Conservation (phyloP, 345 rosid genomes). For the Crucihimalaya himalaica region DNA sequence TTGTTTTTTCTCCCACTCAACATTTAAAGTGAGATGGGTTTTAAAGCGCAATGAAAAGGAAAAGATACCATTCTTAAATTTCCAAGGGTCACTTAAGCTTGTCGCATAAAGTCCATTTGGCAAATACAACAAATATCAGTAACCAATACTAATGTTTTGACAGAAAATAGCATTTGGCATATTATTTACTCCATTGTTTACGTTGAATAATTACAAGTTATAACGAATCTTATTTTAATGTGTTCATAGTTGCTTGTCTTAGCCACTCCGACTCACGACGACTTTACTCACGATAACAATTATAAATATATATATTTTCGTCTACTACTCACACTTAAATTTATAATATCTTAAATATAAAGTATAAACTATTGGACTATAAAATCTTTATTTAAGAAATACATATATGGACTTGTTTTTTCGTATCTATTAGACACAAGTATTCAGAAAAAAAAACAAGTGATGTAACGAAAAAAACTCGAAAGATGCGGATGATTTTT, state of each 20-base stretch:
- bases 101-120: slow-evolving; percentile 27
- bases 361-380: too few relatives aligned
- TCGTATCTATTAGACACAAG: too few relatives aligned
- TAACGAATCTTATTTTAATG: background rate
- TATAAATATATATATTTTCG: too few relatives aligned
- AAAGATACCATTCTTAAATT: slow-evolving; percentile 2
- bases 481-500: too few relatives aligned
- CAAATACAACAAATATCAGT: background rate
- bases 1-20: slow-evolving; percentile 18
- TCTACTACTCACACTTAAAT: too few relatives aligned
- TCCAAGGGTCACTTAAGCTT: slow-evolving; percentile 31
- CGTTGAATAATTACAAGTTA: background rate
- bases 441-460: too few relatives aligned
- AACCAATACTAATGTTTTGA: background rate
- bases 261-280: slow-evolving; percentile 6
- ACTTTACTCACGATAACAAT: background rate
- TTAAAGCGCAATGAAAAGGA: slow-evolving; percentile 16
- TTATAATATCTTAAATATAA: too few relatives aligned
- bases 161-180: background rate
- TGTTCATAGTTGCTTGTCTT: background rate
- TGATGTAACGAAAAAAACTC: too few relatives aligned
- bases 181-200: too few relatives aligned
- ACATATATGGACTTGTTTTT: too few relatives aligned
- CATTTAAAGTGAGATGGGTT: slow-evolving; percentile 14
- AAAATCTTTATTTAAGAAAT: too few relatives aligned